Evolutionary conservation across 1,139 yeast genomes (phyloP).

Genomic region (Kurtzmaniella natalensis): DNA sequence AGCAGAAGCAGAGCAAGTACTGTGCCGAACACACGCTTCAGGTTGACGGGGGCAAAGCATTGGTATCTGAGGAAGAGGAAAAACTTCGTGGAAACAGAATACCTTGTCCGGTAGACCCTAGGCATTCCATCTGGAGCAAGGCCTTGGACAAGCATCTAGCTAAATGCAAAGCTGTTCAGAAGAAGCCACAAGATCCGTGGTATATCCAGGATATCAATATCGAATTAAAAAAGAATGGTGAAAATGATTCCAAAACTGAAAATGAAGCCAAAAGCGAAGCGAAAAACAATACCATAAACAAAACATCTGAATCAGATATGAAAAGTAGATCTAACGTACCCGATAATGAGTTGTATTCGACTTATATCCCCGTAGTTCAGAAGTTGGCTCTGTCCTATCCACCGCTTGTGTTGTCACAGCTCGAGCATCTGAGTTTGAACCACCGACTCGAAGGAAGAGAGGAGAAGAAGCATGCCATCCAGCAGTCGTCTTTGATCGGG

Average conservation of each 20-base stretch:
- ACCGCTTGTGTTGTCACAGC: slow-evolving; percentile 13
- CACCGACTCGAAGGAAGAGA: slow-evolving; percentile 42
- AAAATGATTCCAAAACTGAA: slow-evolving; percentile 8
- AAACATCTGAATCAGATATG: slow-evolving; percentile 1
- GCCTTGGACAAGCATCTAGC: slow-evolving; percentile 53
- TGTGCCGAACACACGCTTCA: slow-evolving; percentile 59
- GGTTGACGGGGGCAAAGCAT: too few species aligned
- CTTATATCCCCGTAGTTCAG: slow-evolving; percentile 20
- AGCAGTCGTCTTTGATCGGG: slow-evolving; percentile 78
- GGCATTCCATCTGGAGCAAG: slow-evolving; percentile 66
- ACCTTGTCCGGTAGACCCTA: slow-evolving; percentile 73
- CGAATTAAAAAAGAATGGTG: neutral
- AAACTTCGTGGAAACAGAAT: slow-evolving; percentile 38
- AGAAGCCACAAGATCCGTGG: slow-evolving; percentile 35
- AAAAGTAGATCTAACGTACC: neutral
- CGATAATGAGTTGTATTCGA: slow-evolving; percentile 11
- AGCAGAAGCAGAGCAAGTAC: slow-evolving; percentile 43
- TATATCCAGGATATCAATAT: slow-evolving; percentile 36
- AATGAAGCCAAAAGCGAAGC: slow-evolving; percentile 2
- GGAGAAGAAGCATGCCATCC: slow-evolving; percentile 72
- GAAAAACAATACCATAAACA: too few species aligned
- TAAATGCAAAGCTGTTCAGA: slow-evolving; percentile 52
- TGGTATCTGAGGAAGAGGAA: slow-evolving; percentile 10
- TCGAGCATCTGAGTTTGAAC: slow-evolving; percentile 28
- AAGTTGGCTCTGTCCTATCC: slow-evolving; percentile 15